Conservation (phyloP, 179 eudicot genomes). For the Drosera spatulata region DNA sequence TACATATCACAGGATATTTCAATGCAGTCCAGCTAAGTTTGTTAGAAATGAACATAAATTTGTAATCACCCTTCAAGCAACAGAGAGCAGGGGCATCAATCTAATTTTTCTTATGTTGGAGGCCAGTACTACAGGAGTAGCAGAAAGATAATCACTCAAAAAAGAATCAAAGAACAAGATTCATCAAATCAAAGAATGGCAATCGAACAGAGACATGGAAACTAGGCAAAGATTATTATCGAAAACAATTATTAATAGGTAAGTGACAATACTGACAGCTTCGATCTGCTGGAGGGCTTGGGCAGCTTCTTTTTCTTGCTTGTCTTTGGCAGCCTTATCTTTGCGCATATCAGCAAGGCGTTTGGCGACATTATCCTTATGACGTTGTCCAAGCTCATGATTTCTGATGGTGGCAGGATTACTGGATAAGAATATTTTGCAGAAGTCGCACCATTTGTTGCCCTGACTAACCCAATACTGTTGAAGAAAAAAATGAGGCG, state of each 20-base stretch:
- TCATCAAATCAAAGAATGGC: background rate
- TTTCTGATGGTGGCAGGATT: constrained; percentile 79
- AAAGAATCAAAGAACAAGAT: background rate
- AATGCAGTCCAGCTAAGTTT: too few relatives aligned
- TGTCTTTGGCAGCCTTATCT: constrained; percentile 73
- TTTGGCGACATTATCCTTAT: constrained; percentile 78
- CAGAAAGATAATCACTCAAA: too few relatives aligned
- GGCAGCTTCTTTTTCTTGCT: constrained; percentile 58
- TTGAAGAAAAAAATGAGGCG: background rate
- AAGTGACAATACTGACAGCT: constrained; percentile 40
- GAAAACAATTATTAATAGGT: background rate
- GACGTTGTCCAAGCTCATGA: constrained; percentile 85
- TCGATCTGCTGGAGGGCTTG: constrained; percentile 36
- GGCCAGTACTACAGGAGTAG: background rate
- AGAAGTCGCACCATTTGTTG: constrained; percentile 92
- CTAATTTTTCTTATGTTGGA: background rate
- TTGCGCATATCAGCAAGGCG: constrained; percentile 72
- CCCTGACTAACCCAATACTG: constrained; percentile 99
- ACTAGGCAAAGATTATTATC: background rate
- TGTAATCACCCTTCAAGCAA: too few relatives aligned
- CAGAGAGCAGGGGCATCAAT: background rate
- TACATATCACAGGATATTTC: too few relatives aligned
- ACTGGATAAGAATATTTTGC: constrained; percentile 76
- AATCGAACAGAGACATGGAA: background rate
- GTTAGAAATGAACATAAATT: too few relatives aligned